phyloP scores from a whole-genome alignment of 495 filamentous ascomycete species.

The Evansstolkia leycettana region DNA sequence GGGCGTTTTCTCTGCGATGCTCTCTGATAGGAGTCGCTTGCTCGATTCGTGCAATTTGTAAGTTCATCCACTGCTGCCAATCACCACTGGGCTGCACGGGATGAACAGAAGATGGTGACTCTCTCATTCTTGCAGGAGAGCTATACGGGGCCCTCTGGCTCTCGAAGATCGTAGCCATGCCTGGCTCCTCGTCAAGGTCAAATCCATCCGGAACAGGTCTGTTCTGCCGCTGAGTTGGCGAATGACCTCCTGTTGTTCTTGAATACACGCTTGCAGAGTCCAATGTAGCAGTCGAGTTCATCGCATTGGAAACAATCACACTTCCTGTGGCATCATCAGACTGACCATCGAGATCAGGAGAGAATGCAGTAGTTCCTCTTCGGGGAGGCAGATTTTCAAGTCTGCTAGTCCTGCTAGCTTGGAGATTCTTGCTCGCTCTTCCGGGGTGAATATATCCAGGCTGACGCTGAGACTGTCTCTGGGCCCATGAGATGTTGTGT shows the following conservation, averaged over 20 bases:
- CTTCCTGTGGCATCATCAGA: too few species aligned
- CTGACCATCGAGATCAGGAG: too few species aligned
- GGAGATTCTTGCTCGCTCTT: too few species aligned
- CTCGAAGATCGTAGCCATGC: conserved; percentile 33
- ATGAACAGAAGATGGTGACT: not conserved
- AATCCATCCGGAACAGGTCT: conserved; percentile 3
- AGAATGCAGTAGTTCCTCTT: too few species aligned
- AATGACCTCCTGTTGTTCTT: conserved; percentile 37
- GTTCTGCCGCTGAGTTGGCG: too few species aligned
- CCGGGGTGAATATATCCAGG: too few species aligned
- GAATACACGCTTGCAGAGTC: conserved; percentile 45
- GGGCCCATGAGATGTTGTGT: too few species aligned
- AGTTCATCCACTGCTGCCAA: conserved; percentile 39
- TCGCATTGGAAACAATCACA: not conserved
- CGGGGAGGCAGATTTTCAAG: too few species aligned
- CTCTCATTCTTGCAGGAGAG: conserved; percentile 13
- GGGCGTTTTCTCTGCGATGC: conserved; percentile 49
- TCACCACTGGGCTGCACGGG: conserved; percentile 20
- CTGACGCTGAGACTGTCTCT: not conserved
- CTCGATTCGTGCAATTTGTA: conserved; percentile 29
- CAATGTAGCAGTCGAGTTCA: conserved; percentile 4
- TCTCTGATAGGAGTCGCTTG: conserved; percentile 19
- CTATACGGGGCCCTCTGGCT: conserved; percentile 26
- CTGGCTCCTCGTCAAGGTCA: conserved; percentile 15
- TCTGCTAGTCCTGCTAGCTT: too few species aligned